These are phyloP conservation scores for Pythium insidiosum DNA, from an alignment of 352 stramenopile species.

Conservation along the genomic window DNA sequence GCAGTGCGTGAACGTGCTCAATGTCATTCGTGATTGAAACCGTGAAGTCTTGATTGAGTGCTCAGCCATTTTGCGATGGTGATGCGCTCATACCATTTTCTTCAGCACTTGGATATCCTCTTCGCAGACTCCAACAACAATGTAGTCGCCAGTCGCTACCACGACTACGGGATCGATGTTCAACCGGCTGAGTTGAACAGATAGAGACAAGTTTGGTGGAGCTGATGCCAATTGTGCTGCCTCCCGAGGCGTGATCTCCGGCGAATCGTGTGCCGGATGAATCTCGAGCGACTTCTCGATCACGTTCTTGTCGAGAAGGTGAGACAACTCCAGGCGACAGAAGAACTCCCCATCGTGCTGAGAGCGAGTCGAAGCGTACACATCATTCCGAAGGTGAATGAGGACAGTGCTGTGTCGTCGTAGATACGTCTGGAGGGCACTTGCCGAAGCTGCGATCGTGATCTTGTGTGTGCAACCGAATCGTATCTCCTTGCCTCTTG, in stretches of 20 bases:
- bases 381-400: constrained; percentile 57
- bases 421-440: constrained; percentile 26
- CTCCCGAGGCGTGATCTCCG: constrained; percentile 44
- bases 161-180: constrained; percentile 27
- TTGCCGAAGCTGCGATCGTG: constrained; percentile 27
- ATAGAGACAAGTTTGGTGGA: constrained; percentile 46
- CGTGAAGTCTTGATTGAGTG: not conserved
- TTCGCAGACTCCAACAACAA: constrained; percentile 25
- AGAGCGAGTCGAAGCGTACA: constrained; percentile 56
- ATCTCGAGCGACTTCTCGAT: constrained; percentile 55
- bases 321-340: constrained; percentile 25
- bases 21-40: too few relatives aligned
- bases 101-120: constrained; percentile 51
- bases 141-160: constrained; percentile 26
- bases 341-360: constrained; percentile 39
- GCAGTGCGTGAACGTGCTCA: too few relatives aligned
- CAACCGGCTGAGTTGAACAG: constrained; percentile 28
- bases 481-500: constrained; percentile 12
- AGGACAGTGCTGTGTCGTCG: constrained; percentile 19
- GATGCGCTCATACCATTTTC: constrained; percentile 27
- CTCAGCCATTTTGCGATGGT: not conserved
- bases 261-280: constrained; percentile 12
- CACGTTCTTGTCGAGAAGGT: constrained; percentile 18
- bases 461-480: constrained; percentile 68
- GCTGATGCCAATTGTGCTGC: constrained; percentile 23